phyloP scores from a whole-genome alignment of 1,139 yeast genomes.

The Debaryomycetaceae sp. region DNA sequence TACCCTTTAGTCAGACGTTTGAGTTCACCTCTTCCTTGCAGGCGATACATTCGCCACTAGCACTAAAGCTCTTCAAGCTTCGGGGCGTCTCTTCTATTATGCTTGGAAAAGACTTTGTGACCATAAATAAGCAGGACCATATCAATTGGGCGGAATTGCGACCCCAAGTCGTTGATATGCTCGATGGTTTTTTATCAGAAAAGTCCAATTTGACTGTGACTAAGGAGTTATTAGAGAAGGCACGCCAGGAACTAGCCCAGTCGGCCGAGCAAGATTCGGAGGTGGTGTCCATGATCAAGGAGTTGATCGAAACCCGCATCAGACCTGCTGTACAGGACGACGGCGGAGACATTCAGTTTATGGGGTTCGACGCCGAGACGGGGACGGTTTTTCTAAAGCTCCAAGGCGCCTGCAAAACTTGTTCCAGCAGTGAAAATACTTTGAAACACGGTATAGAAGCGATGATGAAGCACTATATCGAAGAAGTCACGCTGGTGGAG shows the following conservation, averaged over 20 bases:
- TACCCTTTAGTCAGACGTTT: slow-evolving; percentile 57
- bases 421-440: slow-evolving; percentile 69
- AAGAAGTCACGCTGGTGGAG: slow-evolving; percentile 67
- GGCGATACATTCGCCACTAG: slow-evolving; percentile 73
- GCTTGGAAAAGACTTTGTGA: slow-evolving; percentile 59
- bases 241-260: slow-evolving; percentile 26
- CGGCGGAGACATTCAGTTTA: slow-evolving; percentile 71
- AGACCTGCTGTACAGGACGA: slow-evolving; percentile 67
- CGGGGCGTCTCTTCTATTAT: slow-evolving; percentile 81
- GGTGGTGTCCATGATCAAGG: slow-evolving; percentile 47
- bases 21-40: slow-evolving; percentile 63
- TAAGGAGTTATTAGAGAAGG: slow-evolving; percentile 29
- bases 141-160: slow-evolving; percentile 36
- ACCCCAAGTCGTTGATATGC: slow-evolving; percentile 32
- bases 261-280: slow-evolving; percentile 37
- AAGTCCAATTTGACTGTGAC: slow-evolving; percentile 41
- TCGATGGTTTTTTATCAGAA: slow-evolving; percentile 27
- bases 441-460: slow-evolving; percentile 72
- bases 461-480: slow-evolving; percentile 77
- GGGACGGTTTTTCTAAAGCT: slow-evolving; percentile 67
- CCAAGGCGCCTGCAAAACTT: slow-evolving; percentile 76
- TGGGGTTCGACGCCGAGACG: slow-evolving; percentile 54
- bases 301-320: slow-evolving; percentile 48
- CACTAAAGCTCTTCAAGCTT: slow-evolving; percentile 63
- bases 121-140: slow-evolving; percentile 37